These are phyloP conservation scores for Tolypocladium endophyticum DNA, from an alignment of 2,329 filamentous ascomycete genomes.

Conservation along the genomic window DNA sequence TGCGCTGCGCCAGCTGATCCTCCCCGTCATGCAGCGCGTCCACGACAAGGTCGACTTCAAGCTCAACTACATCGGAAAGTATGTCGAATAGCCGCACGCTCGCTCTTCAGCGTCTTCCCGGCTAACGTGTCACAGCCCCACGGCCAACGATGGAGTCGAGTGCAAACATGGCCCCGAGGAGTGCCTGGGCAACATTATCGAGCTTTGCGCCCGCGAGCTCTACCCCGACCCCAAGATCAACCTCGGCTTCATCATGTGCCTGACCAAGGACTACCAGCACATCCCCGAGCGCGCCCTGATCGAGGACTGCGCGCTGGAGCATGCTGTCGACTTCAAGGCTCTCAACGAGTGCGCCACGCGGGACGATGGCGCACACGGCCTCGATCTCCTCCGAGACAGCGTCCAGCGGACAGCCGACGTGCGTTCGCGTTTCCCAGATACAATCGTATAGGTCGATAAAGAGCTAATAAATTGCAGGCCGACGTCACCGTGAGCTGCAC, in stretches of 20 bases:
- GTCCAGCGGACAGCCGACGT: conserved; percentile 52
- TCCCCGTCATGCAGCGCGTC: conserved; percentile 78
- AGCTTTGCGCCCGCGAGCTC: conserved; percentile 76
- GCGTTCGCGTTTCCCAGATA: conserved; percentile 10
- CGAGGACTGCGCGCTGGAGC: conserved; percentile 80
- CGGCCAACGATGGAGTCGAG: conserved; percentile 69
- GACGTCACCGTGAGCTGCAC: conserved; percentile 67
- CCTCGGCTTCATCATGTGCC: conserved; percentile 87
- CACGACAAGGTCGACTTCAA: conserved; percentile 82
- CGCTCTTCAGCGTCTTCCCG: not conserved
- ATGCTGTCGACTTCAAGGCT: conserved; percentile 72
- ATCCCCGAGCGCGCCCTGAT: conserved; percentile 75
- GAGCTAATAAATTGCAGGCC: conserved; percentile 25
- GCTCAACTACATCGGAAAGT: conserved; percentile 81
- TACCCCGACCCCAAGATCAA: conserved; percentile 81
- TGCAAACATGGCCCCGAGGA: conserved; percentile 87
- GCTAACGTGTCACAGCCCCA: conserved; percentile 35
- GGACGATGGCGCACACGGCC: conserved; percentile 62
- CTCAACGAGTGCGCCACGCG: conserved; percentile 74
- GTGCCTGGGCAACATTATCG: conserved; percentile 86
- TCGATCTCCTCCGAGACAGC: conserved; percentile 57
- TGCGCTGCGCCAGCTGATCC: conserved; percentile 68
- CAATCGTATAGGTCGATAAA: not conserved
- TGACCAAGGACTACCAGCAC: conserved; percentile 61
- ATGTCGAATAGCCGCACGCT: conserved; percentile 16